A percentile compares a stretch with the other conserved stretches of the same genome.
These are phyloP conservation scores for Calycina herbarum DNA, from an alignment of 2,329 filamentous ascomycete genomes.

Conservation along the genomic window DNA sequence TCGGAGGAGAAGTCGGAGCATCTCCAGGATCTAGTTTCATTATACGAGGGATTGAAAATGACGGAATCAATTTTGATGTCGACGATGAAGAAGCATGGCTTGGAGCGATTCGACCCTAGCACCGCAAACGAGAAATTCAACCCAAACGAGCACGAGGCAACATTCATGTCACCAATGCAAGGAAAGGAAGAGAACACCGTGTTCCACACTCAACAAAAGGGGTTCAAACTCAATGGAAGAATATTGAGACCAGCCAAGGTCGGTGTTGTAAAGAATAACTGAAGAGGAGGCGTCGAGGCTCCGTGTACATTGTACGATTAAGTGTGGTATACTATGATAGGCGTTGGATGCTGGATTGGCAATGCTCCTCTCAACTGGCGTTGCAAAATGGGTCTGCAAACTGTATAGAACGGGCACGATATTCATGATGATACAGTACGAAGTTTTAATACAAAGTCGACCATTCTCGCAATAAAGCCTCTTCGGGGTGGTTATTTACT, in stretches of 20 bases:
- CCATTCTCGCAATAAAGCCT: neutral
- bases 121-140: constrained; percentile 81
- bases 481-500: neutral
- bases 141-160: constrained; percentile 94
- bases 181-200: constrained; percentile 89
- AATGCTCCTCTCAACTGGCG: constrained; percentile 34
- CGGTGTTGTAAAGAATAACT: constrained; percentile 82
- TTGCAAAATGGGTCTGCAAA: constrained; percentile 21
- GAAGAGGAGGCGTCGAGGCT: constrained; percentile 12
- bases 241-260: constrained; percentile 92
- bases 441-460: constrained; percentile 2
- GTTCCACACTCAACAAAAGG: constrained; percentile 92
- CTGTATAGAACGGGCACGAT: constrained; percentile 22
- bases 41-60: constrained; percentile 93
- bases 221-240: constrained; percentile 89
- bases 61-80: constrained; percentile 84
- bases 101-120: constrained; percentile 81
- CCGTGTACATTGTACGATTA: constrained; percentile 31
- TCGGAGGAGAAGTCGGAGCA: constrained; percentile 50
- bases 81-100: constrained; percentile 89
- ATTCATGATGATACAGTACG: constrained; percentile 17
- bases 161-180: constrained; percentile 85
- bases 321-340: constrained; percentile 16
- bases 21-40: constrained; percentile 70
- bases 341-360: constrained; percentile 31